phyloP scores from a whole-genome alignment of 169 alveolate species.

The Cryptosporidium viatorum region DNA sequence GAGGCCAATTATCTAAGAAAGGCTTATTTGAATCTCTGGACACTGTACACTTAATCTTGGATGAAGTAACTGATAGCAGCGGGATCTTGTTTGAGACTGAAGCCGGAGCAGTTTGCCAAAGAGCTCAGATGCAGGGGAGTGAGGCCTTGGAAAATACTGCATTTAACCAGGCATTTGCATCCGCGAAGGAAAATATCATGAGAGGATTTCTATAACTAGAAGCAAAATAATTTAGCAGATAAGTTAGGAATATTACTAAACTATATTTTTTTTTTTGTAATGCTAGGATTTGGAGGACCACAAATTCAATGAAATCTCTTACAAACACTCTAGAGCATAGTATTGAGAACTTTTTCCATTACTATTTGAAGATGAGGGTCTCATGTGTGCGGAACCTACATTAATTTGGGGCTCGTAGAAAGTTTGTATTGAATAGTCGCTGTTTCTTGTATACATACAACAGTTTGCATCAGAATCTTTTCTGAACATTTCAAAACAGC shows the following conservation, averaged over 20 bases:
- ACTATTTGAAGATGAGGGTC: slow-evolving; percentile 70
- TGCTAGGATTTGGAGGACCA: slow-evolving; percentile 62
- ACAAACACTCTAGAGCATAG: slow-evolving; percentile 71
- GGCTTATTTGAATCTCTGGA: slow-evolving; percentile 49
- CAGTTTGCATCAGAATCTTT: slow-evolving; percentile 67
- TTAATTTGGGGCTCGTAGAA: slow-evolving; percentile 54
- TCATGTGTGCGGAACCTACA: slow-evolving; percentile 23
- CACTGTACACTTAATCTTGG: slow-evolving; percentile 40
- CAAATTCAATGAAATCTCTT: slow-evolving; percentile 12
- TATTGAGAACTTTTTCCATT: slow-evolving; percentile 63
- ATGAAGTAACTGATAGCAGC: slow-evolving; percentile 64
- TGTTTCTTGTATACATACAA: slow-evolving; percentile 50
- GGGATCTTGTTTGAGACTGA: slow-evolving; percentile 68
- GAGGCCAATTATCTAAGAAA: slow-evolving; percentile 61
- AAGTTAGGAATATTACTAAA: background rate
- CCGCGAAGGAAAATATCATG: slow-evolving; percentile 72
- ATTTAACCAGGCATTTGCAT: slow-evolving; percentile 70
- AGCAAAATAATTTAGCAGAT: background rate
- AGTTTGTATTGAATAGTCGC: slow-evolving; percentile 38
- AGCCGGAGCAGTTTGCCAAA: slow-evolving; percentile 55
- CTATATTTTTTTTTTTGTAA: background rate
- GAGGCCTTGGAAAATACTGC: slow-evolving; percentile 55
- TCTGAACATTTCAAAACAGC: slow-evolving; percentile 65
- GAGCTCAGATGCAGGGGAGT: slow-evolving; percentile 71
- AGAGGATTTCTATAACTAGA: slow-evolving; percentile 56